phyloP scores from a whole-genome alignment of 2,329 filamentous ascomycete species.

The Nigrograna mackinnonii region DNA sequence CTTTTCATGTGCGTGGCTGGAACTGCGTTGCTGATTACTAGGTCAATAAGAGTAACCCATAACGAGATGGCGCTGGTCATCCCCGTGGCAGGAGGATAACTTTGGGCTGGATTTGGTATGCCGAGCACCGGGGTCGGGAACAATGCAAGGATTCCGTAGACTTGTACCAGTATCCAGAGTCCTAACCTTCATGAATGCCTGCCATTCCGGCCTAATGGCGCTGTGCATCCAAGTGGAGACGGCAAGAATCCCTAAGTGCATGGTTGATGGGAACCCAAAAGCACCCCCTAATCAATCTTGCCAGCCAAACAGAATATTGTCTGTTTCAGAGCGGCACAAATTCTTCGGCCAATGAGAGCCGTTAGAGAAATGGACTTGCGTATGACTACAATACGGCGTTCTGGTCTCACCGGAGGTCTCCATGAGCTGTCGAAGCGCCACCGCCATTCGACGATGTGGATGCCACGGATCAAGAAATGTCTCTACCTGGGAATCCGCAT shows the following conservation, averaged over 20 bases:
- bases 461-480: slow-evolving; percentile 12
- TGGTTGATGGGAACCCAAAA: slow-evolving; percentile 2
- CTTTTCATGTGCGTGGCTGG: background rate
- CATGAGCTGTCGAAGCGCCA: slow-evolving; percentile 33
- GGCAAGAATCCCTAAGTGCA: slow-evolving; percentile 12
- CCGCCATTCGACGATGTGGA: slow-evolving; percentile 29
- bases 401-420: slow-evolving; percentile 16
- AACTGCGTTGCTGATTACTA: background rate
- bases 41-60: background rate
- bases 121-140: slow-evolving; percentile 6
- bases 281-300: background rate
- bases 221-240: slow-evolving; percentile 27
- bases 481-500: slow-evolving; percentile 13
- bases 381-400: slow-evolving; percentile 1
- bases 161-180: too few relatives aligned
- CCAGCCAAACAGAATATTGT: background rate
- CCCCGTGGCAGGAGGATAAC: slow-evolving; percentile 1
- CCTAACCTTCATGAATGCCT: too few relatives aligned
- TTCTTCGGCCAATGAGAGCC: slow-evolving; percentile 9
- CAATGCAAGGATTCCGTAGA: slow-evolving; percentile 14
- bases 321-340: background rate
- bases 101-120: slow-evolving; percentile 6
- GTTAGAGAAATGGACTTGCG: background rate
- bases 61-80: background rate
- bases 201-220: slow-evolving; percentile 17